A percentile compares a stretch with the other conserved stretches of the same genome.
These are phyloP conservation scores for Zelopaecilomyces penicillatus DNA, from an alignment of 2,329 filamentous ascomycete genomes.

Conservation along the genomic window DNA sequence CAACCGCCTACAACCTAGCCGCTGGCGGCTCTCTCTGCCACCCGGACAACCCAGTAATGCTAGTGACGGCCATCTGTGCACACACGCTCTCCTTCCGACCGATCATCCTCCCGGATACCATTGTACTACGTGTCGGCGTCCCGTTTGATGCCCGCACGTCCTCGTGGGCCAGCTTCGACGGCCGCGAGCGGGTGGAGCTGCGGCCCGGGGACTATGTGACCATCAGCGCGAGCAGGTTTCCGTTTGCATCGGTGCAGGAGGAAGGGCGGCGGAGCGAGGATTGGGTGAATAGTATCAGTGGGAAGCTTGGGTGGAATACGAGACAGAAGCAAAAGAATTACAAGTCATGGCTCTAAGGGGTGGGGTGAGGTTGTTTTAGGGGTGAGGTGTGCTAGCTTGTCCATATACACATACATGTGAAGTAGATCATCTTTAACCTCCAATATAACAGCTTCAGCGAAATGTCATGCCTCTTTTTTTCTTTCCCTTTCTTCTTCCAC, in stretches of 20 bases:
- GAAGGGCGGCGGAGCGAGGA: slow-evolving; percentile 63
- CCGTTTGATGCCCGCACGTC: slow-evolving; percentile 84
- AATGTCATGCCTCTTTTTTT: too few relatives aligned
- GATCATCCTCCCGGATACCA: slow-evolving; percentile 94
- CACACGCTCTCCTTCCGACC: slow-evolving; percentile 91
- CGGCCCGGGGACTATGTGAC: slow-evolving; percentile 75
- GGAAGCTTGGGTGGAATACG: slow-evolving; percentile 75
- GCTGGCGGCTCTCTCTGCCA: slow-evolving; percentile 93
- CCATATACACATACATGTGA: too few relatives aligned
- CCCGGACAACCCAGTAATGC: slow-evolving; percentile 91
- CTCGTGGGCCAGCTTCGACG: slow-evolving; percentile 98
- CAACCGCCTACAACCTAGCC: slow-evolving; percentile 90
- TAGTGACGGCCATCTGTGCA: slow-evolving; percentile 88
- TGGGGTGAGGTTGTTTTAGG: too few relatives aligned
- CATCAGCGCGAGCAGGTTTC: slow-evolving; percentile 70
- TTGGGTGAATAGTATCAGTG: slow-evolving; percentile 74
- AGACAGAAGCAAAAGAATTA: slow-evolving; percentile 64
- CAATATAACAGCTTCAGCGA: too few relatives aligned
- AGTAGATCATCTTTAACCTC: too few relatives aligned
- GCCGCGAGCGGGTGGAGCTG: slow-evolving; percentile 77
- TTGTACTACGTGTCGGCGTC: slow-evolving; percentile 87
- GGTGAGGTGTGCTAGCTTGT: too few relatives aligned
- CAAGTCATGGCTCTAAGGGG: slow-evolving; percentile 32
- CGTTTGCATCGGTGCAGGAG: slow-evolving; percentile 69
- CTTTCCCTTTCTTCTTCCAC: too few relatives aligned